Evolutionary conservation across 129 eudicot genomes (phyloP).

Genomic region (Helianthus tuberosus): DNA sequence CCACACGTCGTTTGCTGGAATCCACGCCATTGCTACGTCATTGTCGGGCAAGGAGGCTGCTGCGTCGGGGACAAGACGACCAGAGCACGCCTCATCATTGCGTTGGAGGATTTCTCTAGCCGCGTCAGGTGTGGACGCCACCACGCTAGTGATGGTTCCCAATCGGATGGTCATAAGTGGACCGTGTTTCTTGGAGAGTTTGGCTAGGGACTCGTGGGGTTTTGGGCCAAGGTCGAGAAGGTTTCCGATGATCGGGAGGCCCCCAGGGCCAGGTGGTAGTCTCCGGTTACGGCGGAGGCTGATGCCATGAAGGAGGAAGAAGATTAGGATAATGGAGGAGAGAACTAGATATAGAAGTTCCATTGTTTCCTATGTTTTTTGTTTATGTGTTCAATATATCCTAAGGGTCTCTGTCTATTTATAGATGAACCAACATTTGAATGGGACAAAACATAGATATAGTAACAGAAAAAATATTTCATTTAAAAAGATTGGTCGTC

Average conservation of each 20-base stretch:
- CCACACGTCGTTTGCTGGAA: neutral
- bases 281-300: neutral
- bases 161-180: constrained; percentile 11
- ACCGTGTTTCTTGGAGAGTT: neutral
- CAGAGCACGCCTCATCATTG: constrained; percentile 15
- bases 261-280: neutral
- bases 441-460: neutral
- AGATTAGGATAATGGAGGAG: neutral
- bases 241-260: constrained; percentile 6
- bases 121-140: neutral
- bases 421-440: neutral
- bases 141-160: neutral
- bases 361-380: neutral
- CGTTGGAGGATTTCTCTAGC: constrained; percentile 9
- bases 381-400: neutral
- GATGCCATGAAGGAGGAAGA: neutral
- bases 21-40: neutral
- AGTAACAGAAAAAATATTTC: neutral
- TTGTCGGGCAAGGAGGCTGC: neutral
- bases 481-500: too few species aligned
- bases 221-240: neutral
- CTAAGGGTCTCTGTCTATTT: neutral
- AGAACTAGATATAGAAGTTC: neutral
- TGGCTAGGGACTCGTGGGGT: constrained; percentile 12
- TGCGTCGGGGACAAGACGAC: neutral